Evolutionary conservation across 208 protist species (phyloP).

Genomic region (Leishmania mexicana): DNA sequence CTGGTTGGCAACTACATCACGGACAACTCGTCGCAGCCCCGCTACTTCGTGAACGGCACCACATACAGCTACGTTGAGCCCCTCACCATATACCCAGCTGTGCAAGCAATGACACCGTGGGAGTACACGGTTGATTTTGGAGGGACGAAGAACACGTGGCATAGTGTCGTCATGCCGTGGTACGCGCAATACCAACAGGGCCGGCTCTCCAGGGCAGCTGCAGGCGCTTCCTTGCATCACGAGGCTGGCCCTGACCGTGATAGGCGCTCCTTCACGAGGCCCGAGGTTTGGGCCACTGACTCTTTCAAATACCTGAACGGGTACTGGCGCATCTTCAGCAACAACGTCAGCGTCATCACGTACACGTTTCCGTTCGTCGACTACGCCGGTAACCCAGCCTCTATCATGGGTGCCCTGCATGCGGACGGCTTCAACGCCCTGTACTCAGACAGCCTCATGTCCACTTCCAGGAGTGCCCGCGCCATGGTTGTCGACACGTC

Average conservation of each 20-base stretch:
- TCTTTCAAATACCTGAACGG: background rate
- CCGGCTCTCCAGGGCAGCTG: background rate
- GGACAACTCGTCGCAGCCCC: conserved; percentile 30
- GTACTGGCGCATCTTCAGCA: conserved; percentile 29
- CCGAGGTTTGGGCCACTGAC: background rate
- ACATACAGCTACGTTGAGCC: conserved; percentile 37
- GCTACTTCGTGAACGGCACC: conserved; percentile 39
- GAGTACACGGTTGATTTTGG: conserved; percentile 54
- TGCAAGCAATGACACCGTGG: conserved; percentile 40
- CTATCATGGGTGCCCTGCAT: conserved; percentile 47
- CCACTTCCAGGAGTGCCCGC: conserved; percentile 2
- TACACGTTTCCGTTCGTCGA: conserved; percentile 69
- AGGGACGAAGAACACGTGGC: conserved; percentile 37
- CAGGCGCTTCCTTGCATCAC: background rate
- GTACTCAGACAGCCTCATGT: conserved; percentile 9
- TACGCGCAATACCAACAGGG: background rate
- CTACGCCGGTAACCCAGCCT: conserved; percentile 39
- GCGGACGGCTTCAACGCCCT: conserved; percentile 22
- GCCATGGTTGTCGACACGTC: conserved; percentile 45
- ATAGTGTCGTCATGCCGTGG: conserved; percentile 47
- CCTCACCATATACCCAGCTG: conserved; percentile 18
- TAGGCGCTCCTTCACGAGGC: no score
- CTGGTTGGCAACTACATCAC: conserved; percentile 44
- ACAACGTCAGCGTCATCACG: conserved; percentile 45
- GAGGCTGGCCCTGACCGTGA: background rate